Evolutionary conservation across 371 early-diverging fungal species (phyloP), one percentile per base, ranked within the genome.

Genomic region (Rhizopus stolonifer): DNA sequence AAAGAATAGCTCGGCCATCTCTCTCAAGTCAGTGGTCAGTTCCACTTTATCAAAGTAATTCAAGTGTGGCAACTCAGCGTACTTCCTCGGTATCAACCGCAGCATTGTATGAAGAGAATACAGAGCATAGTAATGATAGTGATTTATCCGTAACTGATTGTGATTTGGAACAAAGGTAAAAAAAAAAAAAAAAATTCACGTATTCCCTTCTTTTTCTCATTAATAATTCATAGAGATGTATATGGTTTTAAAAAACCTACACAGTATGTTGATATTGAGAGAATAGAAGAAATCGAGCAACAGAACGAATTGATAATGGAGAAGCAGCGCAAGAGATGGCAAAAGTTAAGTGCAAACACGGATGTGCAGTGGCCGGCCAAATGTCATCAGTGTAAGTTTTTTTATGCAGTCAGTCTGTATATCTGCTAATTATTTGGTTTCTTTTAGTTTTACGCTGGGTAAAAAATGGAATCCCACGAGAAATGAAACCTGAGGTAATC

Each of bases 391-490:
- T 52, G 85, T 83, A 75, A 61, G 68, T 33, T 31, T 13, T 29
- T 39, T 24, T 3, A 29, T 13, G 4, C 3, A 38, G 5, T 21
- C 13, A 34, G 36, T 22, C 14, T 15, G 22, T 10, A 38, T 21
- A 7, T 4, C 13, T 33, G 4, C 8, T 18, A 38, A 0, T 14
- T 36, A 10, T 44, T 31, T 39, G 19, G 29, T 10, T 7, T 9
- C 26, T 8, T 31, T 9, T 58, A 86, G 88, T 90, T 11, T 88
- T 84, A 50, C 67, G 85, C 32, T 86, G 84, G 56, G 77, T 88
- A 19, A 81, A 90, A 18, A 86, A 87, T 59, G 94, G 94, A 4
- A 83, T 93, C 32, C 92, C 94, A 17, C 73, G 79, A 11, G 56
- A 72, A 13, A 51, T 84, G 10, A 72, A 92, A 34, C 80, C 85